Evolutionary conservation across 495 filamentous ascomycete genomes (phyloP), one percentile per base, ranked within the genome.

Genomic region (Lasiosphaeriaceae sp.): DNA sequence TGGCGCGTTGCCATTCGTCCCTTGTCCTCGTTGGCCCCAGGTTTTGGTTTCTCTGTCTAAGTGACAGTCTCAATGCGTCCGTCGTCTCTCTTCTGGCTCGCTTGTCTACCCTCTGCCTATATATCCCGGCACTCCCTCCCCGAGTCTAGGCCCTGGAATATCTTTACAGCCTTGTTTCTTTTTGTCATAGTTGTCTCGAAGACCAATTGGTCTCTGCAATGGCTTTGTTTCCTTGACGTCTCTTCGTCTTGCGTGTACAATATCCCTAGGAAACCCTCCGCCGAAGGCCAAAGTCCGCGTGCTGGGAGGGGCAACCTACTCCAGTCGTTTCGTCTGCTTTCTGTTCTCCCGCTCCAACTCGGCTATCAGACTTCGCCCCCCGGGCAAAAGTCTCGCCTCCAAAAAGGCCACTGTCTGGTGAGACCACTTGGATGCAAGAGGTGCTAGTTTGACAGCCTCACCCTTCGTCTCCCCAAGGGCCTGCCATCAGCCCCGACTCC

Each of bases 61-160:
- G 50, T 59, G 57, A 53, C 57, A 59, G 51, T 47, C 45, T 46
- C 50, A n/a, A 54, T 55, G 59, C 59, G 22, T 54, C 47, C 21
- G 49, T 21, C 51, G 49, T 51, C 49, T 20, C n/a, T 52, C 50
- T 52, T 35, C 46, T 51, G 6, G 21, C 54, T 60, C 50, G 51
- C 59, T 60, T 56, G 39, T 60, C 64, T 6, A 57, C 56, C 44
- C 9, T 59, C 49, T 66, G 70, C 60, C 71, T 76, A 75, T 75
- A 75, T 76, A 76, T 72, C 71, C 67, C 66, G 66, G 67, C 67
- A 60, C 63, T 56, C 68, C 68, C 68, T 67, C 69, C 71, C 63
- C 62, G 64, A 69, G 69, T 70, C 74, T 75, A 70, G 74, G 63
- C 66, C 63, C 56, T 56, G 35, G 55, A 58, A 52, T 65, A 64